Conservation (phyloP, 2,329 filamentous ascomycete genomes). For the Botrytis paeoniae region DNA sequence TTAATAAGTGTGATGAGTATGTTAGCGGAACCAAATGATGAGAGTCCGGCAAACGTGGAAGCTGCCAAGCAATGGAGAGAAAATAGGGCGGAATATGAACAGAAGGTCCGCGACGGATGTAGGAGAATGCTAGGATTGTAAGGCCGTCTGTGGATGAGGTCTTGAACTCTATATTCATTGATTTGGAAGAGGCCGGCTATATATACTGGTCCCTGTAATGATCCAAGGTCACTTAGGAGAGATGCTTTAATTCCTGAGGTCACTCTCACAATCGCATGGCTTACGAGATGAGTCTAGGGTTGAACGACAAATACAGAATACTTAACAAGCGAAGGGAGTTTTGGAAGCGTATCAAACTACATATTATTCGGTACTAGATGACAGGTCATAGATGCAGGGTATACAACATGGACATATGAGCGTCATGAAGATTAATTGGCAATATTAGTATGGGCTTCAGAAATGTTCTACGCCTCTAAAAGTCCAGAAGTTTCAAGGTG, state of each 20-base stretch:
- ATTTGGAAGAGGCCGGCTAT: neutral
- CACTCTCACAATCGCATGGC: neutral
- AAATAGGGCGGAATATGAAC: constrained; percentile 77
- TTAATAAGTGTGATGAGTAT: constrained; percentile 97
- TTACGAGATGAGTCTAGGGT: neutral
- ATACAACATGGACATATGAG: neutral
- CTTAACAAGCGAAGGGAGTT: neutral
- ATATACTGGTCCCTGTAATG: neutral
- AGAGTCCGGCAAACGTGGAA: constrained; percentile 94
- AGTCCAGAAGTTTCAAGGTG: neutral
- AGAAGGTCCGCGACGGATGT: constrained; percentile 78
- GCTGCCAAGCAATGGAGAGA: constrained; percentile 97
- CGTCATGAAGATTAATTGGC: neutral
- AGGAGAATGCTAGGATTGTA: constrained; percentile 72
- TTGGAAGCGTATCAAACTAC: neutral
- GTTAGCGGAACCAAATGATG: constrained; percentile 95
- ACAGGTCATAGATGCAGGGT: neutral
- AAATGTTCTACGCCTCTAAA: neutral
- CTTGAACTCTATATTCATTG: neutral
- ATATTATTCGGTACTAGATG: neutral
- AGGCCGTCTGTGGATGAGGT: neutral
- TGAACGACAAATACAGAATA: neutral
- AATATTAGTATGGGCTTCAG: neutral
- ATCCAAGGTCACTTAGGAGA: neutral
- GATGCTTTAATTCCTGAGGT: neutral